Base-by-base conservation (phyloP, 148 eudicot species). In the Diospyros kaki region DNA sequence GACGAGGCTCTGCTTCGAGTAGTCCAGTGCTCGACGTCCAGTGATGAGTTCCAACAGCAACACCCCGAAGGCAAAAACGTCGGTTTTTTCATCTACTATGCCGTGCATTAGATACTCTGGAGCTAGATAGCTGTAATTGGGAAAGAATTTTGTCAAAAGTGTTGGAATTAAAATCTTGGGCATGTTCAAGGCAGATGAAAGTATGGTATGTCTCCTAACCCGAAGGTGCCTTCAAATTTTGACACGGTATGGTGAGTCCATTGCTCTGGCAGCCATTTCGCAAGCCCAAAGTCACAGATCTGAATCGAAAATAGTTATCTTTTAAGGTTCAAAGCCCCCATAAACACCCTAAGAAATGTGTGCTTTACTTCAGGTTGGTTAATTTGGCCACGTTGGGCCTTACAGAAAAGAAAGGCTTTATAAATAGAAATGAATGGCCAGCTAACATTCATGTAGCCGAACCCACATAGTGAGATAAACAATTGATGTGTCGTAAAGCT, bases 41-140 rank as follows among this genome's bases (percentile, higher is more conserved):
- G 95, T 86, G 43, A 94, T 83, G 40, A 94, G 89, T 61, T 94
- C 98, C 83, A 94, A 80, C 44, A 94, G 81, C 71, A 94, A 84
- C 70, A 94, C 97, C 40, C 98, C 98, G 68, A 82, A 94, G 28
- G 98, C 90, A 74, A 84, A 94, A 42, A 94, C 95, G 78, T 94
- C 97, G 5, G 98, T 94, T 75, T 90, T 91, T 79, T 94, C 98
- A 43, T 94, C 97, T 1, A 94, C 91, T 58, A 90, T 89, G 45
- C 98, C 95, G 12, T 94, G 98, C 98, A 94, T 91, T 53, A 91
- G 67, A 87, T 81, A 94, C 85, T 94, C 98, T 6, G 98, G 98
- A 61, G 98, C 93, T 56, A 94, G 87, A 81, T 94, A 94, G 28
- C 97, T 93, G 83, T 70, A 61, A 59, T 60, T 42, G 38, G 11